Conservation (phyloP, 345 rosid genomes). For the Bruguiera gymnorhiza region DNA sequence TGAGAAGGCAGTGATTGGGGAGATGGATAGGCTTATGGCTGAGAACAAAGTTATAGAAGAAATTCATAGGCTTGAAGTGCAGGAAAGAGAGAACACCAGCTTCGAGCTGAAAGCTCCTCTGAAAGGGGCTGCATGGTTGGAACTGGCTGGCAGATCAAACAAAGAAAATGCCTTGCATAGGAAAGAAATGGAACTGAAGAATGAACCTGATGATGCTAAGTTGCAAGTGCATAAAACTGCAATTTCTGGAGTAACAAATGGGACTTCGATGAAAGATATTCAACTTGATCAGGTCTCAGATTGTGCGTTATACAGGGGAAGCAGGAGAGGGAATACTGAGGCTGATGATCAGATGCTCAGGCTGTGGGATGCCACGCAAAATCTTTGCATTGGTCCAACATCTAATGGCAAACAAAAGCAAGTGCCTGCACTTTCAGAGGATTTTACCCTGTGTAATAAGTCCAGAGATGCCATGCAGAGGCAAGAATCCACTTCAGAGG, state of each 20-base stretch:
- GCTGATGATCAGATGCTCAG: constrained; percentile 24
- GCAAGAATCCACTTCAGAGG: constrained; percentile 42
- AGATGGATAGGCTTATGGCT: constrained; percentile 13
- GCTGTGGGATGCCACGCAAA: constrained; percentile 25
- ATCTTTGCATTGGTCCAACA: constrained; percentile 12
- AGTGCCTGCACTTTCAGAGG: constrained; percentile 16
- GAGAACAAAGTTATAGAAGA: constrained; percentile 53
- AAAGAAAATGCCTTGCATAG: constrained; percentile 21
- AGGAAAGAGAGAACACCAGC: constrained; percentile 18
- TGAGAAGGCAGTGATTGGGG: constrained; percentile 22
- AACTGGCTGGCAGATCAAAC: constrained; percentile 15
- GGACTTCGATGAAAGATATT: constrained; percentile 28
- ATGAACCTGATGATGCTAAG: constrained; percentile 27
- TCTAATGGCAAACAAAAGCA: constrained; percentile 13
- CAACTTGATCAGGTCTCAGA: constrained; percentile 28
- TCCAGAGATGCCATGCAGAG: constrained; percentile 20
- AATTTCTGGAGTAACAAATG: constrained; percentile 12
- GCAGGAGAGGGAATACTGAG: constrained; percentile 7
- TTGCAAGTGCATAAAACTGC: neutral
- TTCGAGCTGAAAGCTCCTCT: constrained; percentile 13
- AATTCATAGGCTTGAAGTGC: constrained; percentile 38
- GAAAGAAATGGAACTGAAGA: constrained; percentile 30
- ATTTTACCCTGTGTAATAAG: constrained; percentile 5
- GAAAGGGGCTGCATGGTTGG: constrained; percentile 21
- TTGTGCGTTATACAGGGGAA: constrained; percentile 13